A percentile compares a stretch with the other conserved stretches of the same genome.
phyloP scores from a whole-genome alignment of 2,329 filamentous ascomycete species.

The Cryphonectria nitschkei region DNA sequence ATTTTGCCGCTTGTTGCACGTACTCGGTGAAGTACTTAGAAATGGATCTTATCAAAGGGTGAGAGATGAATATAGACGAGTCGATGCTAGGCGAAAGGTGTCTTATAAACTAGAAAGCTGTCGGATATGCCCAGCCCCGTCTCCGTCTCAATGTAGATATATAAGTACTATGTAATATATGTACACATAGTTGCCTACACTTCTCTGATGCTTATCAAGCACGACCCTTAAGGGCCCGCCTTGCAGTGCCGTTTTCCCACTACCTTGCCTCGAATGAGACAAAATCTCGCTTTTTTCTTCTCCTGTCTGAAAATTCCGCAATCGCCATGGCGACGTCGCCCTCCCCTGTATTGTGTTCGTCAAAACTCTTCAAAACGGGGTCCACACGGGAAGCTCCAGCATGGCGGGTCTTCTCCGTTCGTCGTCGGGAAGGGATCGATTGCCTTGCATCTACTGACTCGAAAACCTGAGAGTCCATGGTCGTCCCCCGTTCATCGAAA shows the following conservation, averaged over 20 bases:
- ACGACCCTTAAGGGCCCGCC: neutral
- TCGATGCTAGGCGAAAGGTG: neutral
- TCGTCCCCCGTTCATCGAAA: neutral
- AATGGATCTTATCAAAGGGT: neutral
- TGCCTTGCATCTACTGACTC: neutral
- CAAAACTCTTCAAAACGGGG: neutral
- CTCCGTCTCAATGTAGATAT: neutral
- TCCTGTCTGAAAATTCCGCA: neutral
- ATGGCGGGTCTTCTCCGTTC: neutral
- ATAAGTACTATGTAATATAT: neutral
- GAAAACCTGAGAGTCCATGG: neutral
- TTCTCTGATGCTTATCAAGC: conserved; percentile 5
- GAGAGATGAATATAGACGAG: neutral
- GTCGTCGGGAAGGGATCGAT: conserved; percentile 1
- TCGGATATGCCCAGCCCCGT: neutral
- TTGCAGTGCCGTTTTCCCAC: neutral
- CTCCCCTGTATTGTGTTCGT: neutral
- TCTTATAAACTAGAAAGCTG: neutral
- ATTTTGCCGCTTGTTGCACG: neutral
- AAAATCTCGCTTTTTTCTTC: neutral
- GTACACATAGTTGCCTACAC: neutral
- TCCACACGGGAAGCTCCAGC: neutral
- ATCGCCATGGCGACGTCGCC: neutral
- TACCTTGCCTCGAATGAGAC: neutral
- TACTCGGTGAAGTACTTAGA: neutral